Evolutionary conservation across 306 rosid species (phyloP).

Genomic region (Corylus heterophylla): DNA sequence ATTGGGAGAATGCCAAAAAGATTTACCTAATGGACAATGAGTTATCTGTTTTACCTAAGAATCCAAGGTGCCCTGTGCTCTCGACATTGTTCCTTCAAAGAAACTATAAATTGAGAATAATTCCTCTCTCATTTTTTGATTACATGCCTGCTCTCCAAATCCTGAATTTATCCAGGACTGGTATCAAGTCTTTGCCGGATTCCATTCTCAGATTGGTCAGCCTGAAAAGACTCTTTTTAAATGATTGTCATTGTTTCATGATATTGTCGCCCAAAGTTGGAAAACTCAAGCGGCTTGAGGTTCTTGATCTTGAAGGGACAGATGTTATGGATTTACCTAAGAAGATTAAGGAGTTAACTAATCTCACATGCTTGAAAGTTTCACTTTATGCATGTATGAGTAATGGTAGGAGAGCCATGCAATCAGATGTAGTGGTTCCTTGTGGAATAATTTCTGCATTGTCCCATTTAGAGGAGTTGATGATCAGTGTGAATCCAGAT

Average conservation of each 20-base stretch:
- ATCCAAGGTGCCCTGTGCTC: not conserved
- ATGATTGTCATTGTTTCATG: not conserved
- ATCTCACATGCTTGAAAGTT: not conserved
- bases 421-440: not conserved
- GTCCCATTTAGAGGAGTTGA: not conserved
- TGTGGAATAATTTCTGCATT: not conserved
- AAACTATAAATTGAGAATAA: not conserved
- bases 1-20: too few relatives aligned
- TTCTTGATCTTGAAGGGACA: conserved; percentile 5
- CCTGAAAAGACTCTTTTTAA: not conserved
- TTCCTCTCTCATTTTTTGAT: conserved; percentile 8
- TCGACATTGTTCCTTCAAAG: not conserved
- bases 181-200: not conserved
- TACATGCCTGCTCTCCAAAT: not conserved
- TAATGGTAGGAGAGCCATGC: not conserved
- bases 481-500: too few relatives aligned
- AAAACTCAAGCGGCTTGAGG: not conserved
- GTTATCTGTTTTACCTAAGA: too few relatives aligned
- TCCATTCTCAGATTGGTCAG: not conserved
- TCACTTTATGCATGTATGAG: not conserved
- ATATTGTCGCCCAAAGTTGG: not conserved
- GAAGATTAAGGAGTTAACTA: not conserved
- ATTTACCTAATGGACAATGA: too few relatives aligned
- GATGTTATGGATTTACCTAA: not conserved
- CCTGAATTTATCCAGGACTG: conserved; percentile 16